Percentiles rank a stretch among this genome's conserved stretches.
Conservation (phyloP, 78 protist genomes). For the Goniomonas avonlea region DNA sequence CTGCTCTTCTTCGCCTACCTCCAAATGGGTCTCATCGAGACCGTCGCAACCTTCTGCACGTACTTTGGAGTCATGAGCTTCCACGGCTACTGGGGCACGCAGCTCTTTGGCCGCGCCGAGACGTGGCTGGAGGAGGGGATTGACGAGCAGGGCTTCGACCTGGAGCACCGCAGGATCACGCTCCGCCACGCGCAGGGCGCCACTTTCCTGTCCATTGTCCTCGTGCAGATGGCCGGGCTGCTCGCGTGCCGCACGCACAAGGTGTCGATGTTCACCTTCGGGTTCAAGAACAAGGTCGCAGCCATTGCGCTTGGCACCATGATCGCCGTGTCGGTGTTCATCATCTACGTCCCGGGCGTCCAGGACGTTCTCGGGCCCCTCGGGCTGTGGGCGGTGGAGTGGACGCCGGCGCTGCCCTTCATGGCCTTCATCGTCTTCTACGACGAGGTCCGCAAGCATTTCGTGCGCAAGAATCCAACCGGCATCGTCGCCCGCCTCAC, state of each 20-base stretch:
- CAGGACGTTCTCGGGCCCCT: conserved; percentile 17
- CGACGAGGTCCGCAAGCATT: conserved; percentile 62
- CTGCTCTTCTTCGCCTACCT: conserved; percentile 59
- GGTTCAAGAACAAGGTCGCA: conserved; percentile 30
- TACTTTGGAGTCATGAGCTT: conserved; percentile 1
- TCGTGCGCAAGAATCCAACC: not conserved
- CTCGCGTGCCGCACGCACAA: conserved; percentile 50
- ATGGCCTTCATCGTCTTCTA: conserved; percentile 55
- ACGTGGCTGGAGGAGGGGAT: not conserved
- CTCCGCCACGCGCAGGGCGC: too few relatives aligned
- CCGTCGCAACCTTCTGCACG: not conserved
- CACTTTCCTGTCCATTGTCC: too few relatives aligned
- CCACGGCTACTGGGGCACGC: not conserved
- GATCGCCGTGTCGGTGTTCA: conserved; percentile 36
- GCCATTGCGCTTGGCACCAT: conserved; percentile 42
- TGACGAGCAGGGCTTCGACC: not conserved
- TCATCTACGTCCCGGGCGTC: conserved; percentile 55
- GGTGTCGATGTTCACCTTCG: conserved; percentile 10
- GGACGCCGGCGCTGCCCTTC: conserved; percentile 40
- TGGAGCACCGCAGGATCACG: too few relatives aligned
- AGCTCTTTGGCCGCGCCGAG: not conserved
- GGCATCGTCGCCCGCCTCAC: too few relatives aligned
- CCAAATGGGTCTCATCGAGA: too few relatives aligned
- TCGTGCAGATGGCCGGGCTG: conserved; percentile 62
- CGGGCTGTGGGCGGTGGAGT: conserved; percentile 33